Base-by-base conservation (phyloP, 768 basidiomycete genomes). In the Auricularia sp. region DNA sequence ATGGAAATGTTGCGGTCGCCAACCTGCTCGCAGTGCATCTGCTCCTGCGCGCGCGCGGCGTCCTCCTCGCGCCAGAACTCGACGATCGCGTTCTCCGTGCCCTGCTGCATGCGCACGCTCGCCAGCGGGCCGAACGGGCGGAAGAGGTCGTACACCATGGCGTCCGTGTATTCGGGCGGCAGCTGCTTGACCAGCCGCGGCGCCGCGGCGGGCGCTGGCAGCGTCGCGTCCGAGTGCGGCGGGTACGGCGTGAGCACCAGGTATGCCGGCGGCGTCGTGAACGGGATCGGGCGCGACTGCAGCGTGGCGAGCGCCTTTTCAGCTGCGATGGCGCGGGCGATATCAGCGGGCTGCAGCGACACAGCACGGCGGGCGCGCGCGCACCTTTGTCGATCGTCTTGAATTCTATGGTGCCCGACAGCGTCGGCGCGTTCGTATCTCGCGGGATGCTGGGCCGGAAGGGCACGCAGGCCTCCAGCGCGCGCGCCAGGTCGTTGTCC, bases 1-100 rank as follows among this genome's bases (percentile, higher is more conserved):
- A 93, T 88, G 7, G 88, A 85, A 66, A 93, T 93, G 70, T 91
- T 91, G 71, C 88, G 87, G 11, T 90, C 91, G 51, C 88, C 88
- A 12, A 93, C 78, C 53, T 93, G 90, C 16, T 86, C 83, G 68
- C 89, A 92, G 74, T 93, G 90, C 83, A 93, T 81, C 2, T 86
- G 85, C 47, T 87, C 86, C 70, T 93, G 90, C 0, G 90, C 91
- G 29, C 80, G 77, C 33, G 84, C 81, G 6, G 90, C 91, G 70
- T 93, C 91, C 43, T 90, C 88, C 73, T 93, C 92, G 64, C 87
- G 83, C 89, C 90, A 93, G 73, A 89, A 93, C 73, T 93, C 90
- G 51, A 93, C 81, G 62, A 90, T 81, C 61, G 85, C 91, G 0
- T 85, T 87, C 74, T 91, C 90, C 23, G 88, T 90, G 54, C 86